Evolutionary conservation across 805 yeast species (phyloP).

Genomic region (Yueomyces sp.): DNA sequence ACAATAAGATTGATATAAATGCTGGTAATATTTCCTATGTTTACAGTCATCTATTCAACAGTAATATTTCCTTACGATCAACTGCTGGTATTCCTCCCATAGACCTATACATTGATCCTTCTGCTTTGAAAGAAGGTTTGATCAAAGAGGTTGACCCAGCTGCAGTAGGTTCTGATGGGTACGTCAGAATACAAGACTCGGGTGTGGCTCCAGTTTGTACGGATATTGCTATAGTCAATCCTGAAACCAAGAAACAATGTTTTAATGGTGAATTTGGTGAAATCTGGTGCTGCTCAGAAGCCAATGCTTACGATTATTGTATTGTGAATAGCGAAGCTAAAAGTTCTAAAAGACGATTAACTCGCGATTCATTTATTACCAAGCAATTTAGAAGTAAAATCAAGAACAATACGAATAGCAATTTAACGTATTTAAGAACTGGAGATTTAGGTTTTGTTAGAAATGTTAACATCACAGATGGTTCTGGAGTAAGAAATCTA

Average conservation of each 20-base stretch:
- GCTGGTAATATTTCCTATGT: slow-evolving; percentile 62
- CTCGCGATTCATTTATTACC: slow-evolving; percentile 36
- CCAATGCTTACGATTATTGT: slow-evolving; percentile 52
- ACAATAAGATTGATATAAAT: slow-evolving; percentile 51
- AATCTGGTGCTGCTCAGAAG: slow-evolving; percentile 91
- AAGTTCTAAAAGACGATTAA: slow-evolving; percentile 23
- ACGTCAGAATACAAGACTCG: slow-evolving; percentile 76
- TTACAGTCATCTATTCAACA: slow-evolving; percentile 68
- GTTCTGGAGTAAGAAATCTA: slow-evolving; percentile 31
- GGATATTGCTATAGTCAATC: slow-evolving; percentile 87
- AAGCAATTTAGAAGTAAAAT: slow-evolving; percentile 54
- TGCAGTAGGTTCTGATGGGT: slow-evolving; percentile 15
- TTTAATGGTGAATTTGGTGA: slow-evolving; percentile 90
- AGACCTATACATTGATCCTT: slow-evolving; percentile 74
- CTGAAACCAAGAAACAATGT: slow-evolving; percentile 73
- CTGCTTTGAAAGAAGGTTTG: slow-evolving; percentile 81
- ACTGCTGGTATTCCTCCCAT: slow-evolving; percentile 82
- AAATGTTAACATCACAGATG: slow-evolving; percentile 38
- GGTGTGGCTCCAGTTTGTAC: slow-evolving; percentile 95
- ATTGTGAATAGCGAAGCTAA: slow-evolving; percentile 24
- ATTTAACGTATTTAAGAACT: slow-evolving; percentile 62
- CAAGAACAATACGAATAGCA: slow-evolving; percentile 44
- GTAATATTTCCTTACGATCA: slow-evolving; percentile 65
- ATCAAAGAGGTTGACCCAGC: slow-evolving; percentile 62
- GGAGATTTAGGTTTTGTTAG: slow-evolving; percentile 93